Conservation (phyloP, 2,329 filamentous ascomycete genomes). For the Furcasterigmium sp. region DNA sequence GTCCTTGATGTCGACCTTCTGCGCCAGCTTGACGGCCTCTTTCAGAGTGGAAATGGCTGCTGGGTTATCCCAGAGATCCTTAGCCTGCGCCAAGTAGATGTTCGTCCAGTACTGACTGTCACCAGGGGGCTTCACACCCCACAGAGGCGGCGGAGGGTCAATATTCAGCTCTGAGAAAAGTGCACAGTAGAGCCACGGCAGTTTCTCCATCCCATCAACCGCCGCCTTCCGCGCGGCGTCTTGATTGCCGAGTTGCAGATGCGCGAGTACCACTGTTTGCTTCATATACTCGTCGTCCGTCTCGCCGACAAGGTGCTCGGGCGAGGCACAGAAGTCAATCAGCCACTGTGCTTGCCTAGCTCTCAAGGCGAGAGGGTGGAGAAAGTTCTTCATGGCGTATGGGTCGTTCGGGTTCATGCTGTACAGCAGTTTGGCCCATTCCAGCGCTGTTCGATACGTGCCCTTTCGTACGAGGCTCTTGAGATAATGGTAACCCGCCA, state of each 20-base stretch:
- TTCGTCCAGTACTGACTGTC: constrained; percentile 63
- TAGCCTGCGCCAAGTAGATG: constrained; percentile 70
- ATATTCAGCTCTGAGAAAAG: constrained; percentile 78
- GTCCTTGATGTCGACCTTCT: constrained; percentile 32
- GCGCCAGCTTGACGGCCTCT: constrained; percentile 57
- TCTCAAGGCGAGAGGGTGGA: constrained; percentile 81
- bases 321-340: constrained; percentile 57
- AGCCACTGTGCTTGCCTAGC: constrained; percentile 73
- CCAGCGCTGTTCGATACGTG: constrained; percentile 88
- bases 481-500: constrained; percentile 85
- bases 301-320: constrained; percentile 31
- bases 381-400: constrained; percentile 73
- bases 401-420: constrained; percentile 73
- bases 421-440: constrained; percentile 86
- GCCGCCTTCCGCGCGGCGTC: constrained; percentile 62
- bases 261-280: constrained; percentile 72
- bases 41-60: constrained; percentile 64
- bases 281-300: constrained; percentile 60
- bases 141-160: constrained; percentile 72
- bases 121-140: constrained; percentile 67
- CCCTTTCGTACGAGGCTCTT: constrained; percentile 80
- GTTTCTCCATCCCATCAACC: constrained; percentile 59
- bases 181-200: constrained; percentile 80
- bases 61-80: constrained; percentile 81
- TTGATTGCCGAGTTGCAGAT: constrained; percentile 62